These are phyloP conservation scores for Xanthoconium purpureum DNA, from an alignment of 768 basidiomycete genomes.

Conservation along the genomic window DNA sequence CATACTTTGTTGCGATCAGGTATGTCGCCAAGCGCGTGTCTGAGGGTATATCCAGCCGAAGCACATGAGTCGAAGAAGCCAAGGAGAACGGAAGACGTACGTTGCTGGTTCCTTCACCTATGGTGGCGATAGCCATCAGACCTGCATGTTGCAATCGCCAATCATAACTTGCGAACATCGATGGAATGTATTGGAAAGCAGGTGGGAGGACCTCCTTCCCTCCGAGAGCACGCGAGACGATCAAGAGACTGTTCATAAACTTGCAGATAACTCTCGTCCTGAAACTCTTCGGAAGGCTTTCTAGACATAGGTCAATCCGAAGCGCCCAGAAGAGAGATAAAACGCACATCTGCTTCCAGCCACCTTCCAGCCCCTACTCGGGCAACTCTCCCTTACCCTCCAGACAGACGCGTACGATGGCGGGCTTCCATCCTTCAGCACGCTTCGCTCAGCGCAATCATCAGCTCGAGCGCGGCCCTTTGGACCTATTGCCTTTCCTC, in stretches of 20 bases:
- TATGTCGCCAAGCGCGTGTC: slow-evolving; percentile 75
- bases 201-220: slow-evolving; percentile 73
- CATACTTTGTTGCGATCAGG: slow-evolving; percentile 81
- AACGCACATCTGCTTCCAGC: slow-evolving; percentile 73
- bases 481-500: slow-evolving; percentile 73
- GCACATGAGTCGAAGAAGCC: neutral
- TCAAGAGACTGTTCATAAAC: slow-evolving; percentile 84
- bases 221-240: slow-evolving; percentile 75
- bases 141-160: slow-evolving; percentile 87
- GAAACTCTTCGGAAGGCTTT: slow-evolving; percentile 62
- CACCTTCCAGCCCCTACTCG: slow-evolving; percentile 58
- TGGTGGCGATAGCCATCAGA: slow-evolving; percentile 81
- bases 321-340: slow-evolving; percentile 9
- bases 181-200: slow-evolving; percentile 79
- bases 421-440: slow-evolving; percentile 66
- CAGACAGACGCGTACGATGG: slow-evolving; percentile 70
- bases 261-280: slow-evolving; percentile 63
- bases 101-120: slow-evolving; percentile 81
- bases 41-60: slow-evolving; percentile 38
- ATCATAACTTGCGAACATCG: slow-evolving; percentile 76
- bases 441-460: slow-evolving; percentile 71
- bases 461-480: slow-evolving; percentile 75
- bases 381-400: slow-evolving; percentile 81
- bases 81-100: slow-evolving; percentile 29
- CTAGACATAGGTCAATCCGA: neutral